Evolutionary conservation across 371 early-diverging fungal genomes (phyloP).

Genomic region (Coemansia sp.): DNA sequence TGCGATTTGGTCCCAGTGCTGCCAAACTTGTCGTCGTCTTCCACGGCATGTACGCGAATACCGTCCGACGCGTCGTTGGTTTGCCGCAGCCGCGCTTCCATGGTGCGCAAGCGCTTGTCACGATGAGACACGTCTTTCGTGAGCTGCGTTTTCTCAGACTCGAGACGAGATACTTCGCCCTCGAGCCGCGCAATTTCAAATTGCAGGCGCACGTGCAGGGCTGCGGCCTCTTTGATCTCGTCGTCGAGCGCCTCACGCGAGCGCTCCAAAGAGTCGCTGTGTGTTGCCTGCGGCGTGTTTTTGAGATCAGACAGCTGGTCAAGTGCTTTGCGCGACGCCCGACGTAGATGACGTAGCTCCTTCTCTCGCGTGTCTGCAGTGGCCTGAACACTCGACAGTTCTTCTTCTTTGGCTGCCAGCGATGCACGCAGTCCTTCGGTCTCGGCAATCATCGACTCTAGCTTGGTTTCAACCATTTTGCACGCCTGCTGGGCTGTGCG

Average conservation of each 20-base stretch:
- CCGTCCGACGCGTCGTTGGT: conserved; percentile 22
- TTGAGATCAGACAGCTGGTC: conserved; percentile 47
- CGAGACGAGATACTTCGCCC: conserved; percentile 49
- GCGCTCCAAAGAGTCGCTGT: conserved; percentile 1
- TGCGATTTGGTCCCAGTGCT: conserved; percentile 43
- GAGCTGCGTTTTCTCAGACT: conserved; percentile 40
- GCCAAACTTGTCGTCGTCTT: conserved; percentile 21
- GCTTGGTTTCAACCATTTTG: conserved; percentile 43
- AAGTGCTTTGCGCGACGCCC: conserved; percentile 47
- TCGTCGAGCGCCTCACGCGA: conserved; percentile 15
- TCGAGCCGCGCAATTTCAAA: conserved; percentile 48
- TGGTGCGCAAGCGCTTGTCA: conserved; percentile 28
- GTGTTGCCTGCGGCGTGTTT: conserved; percentile 3
- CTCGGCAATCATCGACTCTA: conserved; percentile 28
- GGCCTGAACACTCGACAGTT: conserved; percentile 18
- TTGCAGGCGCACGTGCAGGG: conserved; percentile 45
- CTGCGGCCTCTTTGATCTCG: conserved; percentile 48
- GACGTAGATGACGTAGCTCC: conserved; percentile 45
- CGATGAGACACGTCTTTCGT: conserved; percentile 36
- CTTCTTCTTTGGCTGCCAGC: conserved; percentile 27
- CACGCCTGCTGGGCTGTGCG: conserved; percentile 50
- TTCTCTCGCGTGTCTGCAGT: conserved; percentile 43
- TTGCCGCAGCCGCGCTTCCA: conserved; percentile 26
- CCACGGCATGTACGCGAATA: conserved; percentile 37
- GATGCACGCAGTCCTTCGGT: conserved; percentile 14